phyloP scores from a whole-genome alignment of 164 flowering plant genomes.

The Amborella trichopoda region DNA sequence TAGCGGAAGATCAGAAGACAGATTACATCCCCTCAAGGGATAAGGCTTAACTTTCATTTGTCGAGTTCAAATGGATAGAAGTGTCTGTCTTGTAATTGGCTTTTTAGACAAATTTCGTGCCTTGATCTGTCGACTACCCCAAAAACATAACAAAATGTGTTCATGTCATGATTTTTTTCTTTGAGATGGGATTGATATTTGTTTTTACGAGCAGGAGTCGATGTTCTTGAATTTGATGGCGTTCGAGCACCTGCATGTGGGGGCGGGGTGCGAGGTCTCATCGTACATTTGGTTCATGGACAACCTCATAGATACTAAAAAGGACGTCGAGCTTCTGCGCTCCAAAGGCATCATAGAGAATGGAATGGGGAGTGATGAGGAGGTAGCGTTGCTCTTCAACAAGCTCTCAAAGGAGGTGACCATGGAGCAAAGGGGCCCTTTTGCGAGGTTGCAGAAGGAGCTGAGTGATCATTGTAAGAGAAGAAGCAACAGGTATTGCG shows the following conservation, averaged over 20 bases:
- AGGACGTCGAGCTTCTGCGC: constrained; percentile 32
- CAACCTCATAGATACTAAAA: constrained; percentile 32
- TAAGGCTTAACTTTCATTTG: no score
- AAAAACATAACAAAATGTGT: no score
- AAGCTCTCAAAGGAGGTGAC: constrained; percentile 31
- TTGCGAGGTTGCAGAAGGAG: constrained; percentile 21
- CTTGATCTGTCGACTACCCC: no score
- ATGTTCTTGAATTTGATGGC: constrained; percentile 46
- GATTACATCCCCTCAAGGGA: no score
- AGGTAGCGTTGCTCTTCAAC: constrained; percentile 43
- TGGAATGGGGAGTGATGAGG: constrained; percentile 45
- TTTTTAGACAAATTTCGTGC: no score
- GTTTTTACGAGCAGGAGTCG: no score
- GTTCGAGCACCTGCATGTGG: constrained; percentile 38
- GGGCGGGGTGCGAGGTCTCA: constrained; percentile 40
- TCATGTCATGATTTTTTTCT: no score
- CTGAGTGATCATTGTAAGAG: constrained; percentile 30
- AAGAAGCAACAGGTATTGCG: constrained; percentile 35
- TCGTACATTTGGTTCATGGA: constrained; percentile 49
- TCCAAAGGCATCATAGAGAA: constrained; percentile 29
- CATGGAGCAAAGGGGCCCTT: constrained; percentile 24
- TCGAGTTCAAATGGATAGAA: no score
- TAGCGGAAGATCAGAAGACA: no score
- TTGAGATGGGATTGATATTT: no score
- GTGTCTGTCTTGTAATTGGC: no score